These are phyloP conservation scores for Sphenostylis stenocarpa DNA, from an alignment of 306 rosid genomes.

Conservation along the genomic window DNA sequence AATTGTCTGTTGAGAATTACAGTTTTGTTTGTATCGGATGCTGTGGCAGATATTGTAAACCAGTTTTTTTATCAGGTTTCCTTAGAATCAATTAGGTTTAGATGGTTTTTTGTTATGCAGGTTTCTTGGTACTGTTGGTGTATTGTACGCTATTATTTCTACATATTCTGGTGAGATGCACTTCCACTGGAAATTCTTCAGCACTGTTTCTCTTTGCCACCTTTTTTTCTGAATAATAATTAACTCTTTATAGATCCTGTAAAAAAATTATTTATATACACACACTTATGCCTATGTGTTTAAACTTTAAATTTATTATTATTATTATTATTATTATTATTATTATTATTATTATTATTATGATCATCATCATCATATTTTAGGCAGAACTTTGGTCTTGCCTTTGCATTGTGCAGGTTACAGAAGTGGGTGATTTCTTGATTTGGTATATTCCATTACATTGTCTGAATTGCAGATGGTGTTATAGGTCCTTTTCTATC, in stretches of 20 bases:
- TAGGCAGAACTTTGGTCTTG: slow-evolving; percentile 32
- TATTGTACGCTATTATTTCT: slow-evolving; percentile 33
- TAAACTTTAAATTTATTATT: background rate
- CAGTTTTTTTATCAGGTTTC: slow-evolving; percentile 34
- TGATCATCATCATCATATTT: background rate
- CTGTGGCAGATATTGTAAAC: background rate
- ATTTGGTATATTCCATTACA: slow-evolving; percentile 42
- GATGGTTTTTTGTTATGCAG: slow-evolving; percentile 62
- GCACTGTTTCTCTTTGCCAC: background rate
- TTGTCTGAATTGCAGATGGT: slow-evolving; percentile 57
- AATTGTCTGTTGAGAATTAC: slow-evolving; percentile 8
- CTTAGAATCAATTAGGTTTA: slow-evolving; percentile 56
- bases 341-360: background rate
- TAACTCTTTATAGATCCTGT: background rate
- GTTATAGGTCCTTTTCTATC: slow-evolving; percentile 51
- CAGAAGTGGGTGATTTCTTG: slow-evolving; percentile 41
- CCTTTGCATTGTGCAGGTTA: slow-evolving; percentile 46
- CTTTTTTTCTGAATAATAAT: background rate
- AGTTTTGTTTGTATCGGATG: slow-evolving; percentile 12
- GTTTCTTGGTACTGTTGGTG: slow-evolving; percentile 53
- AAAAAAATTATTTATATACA: background rate
- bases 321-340: background rate
- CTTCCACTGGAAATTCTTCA: slow-evolving; percentile 30
- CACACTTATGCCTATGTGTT: slow-evolving; percentile 25
- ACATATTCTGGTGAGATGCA: slow-evolving; percentile 52